Percentiles rank a stretch among this genome's conserved stretches.
Conservation (phyloP, 2,329 filamentous ascomycete species). For the Diaporthe humulicola region DNA sequence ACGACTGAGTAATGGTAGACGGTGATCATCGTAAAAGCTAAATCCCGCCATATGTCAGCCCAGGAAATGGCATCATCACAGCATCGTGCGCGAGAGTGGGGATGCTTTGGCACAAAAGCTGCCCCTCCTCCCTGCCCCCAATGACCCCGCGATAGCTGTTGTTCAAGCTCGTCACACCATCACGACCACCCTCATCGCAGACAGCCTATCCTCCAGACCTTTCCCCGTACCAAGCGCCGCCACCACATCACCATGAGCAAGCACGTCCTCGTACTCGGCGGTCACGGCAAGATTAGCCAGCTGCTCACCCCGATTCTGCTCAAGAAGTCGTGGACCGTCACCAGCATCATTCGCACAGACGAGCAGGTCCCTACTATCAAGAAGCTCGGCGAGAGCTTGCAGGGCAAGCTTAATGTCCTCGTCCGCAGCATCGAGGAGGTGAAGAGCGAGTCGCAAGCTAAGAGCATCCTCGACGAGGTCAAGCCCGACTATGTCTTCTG, state of each 20-base stretch:
- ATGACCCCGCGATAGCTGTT: slow-evolving; percentile 15
- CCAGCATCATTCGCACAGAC: slow-evolving; percentile 81
- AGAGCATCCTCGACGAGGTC: slow-evolving; percentile 71
- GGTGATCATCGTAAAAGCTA: slow-evolving; percentile 25
- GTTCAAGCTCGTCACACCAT: not conserved
- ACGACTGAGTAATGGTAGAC: slow-evolving; percentile 30
- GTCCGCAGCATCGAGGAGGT: slow-evolving; percentile 80
- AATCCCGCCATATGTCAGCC: slow-evolving; percentile 27
- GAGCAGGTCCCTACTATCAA: slow-evolving; percentile 76
- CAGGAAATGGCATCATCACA: slow-evolving; percentile 34
- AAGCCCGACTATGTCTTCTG: slow-evolving; percentile 77
- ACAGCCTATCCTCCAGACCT: not conserved
- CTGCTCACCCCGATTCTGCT: slow-evolving; percentile 83
- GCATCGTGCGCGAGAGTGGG: slow-evolving; percentile 13
- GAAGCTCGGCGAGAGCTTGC: slow-evolving; percentile 65
- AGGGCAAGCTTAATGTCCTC: slow-evolving; percentile 76
- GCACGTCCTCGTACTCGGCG: slow-evolving; percentile 81
- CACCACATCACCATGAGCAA: slow-evolving; percentile 46
- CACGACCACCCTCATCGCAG: not conserved
- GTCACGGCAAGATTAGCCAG: slow-evolving; percentile 84
- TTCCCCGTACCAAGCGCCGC: not conserved
- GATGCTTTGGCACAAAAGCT: slow-evolving; percentile 15
- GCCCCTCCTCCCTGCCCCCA: slow-evolving; percentile 7
- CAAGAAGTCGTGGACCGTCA: slow-evolving; percentile 80
- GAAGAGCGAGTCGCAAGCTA: slow-evolving; percentile 72